Evolutionary conservation across 305 asterid species (phyloP).

Genomic region (Striga hermonthica): DNA sequence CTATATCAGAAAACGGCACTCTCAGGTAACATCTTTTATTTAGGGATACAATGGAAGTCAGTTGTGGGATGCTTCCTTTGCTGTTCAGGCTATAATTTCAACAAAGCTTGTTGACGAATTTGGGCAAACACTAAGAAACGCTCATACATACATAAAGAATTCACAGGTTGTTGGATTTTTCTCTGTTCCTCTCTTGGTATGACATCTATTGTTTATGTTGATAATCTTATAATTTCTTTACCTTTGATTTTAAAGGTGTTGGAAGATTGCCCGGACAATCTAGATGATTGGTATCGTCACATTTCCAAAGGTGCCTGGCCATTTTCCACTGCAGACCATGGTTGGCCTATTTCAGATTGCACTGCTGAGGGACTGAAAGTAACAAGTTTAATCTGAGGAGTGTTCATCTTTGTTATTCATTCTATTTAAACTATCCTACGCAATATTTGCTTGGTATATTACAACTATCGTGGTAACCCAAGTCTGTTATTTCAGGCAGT

Average conservation of each 20-base stretch:
- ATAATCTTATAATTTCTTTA: slow-evolving; percentile 26
- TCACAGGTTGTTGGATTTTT: slow-evolving; percentile 57
- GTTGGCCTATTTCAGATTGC: slow-evolving; percentile 98
- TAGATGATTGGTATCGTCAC: slow-evolving; percentile 77
- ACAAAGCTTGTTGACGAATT: slow-evolving; percentile 65
- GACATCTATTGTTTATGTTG: slow-evolving; percentile 14
- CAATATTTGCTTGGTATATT: slow-evolving; percentile 9
- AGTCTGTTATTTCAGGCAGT: slow-evolving; percentile 49
- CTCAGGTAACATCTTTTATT: slow-evolving; percentile 25
- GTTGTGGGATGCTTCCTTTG: slow-evolving; percentile 80
- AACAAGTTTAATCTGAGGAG: slow-evolving; percentile 27
- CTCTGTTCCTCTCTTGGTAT: slow-evolving; percentile 25
- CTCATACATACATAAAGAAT: slow-evolving; percentile 61
- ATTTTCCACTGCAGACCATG: slow-evolving; percentile 93
- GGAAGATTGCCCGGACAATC: slow-evolving; percentile 79
- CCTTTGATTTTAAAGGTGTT: slow-evolving; percentile 53
- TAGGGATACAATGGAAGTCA: slow-evolving; percentile 99
- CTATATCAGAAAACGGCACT: neutral
- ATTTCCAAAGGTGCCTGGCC: slow-evolving; percentile 99
- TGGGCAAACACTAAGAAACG: slow-evolving; percentile 61
- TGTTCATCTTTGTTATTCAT: neutral
- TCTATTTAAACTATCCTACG: neutral
- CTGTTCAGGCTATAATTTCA: slow-evolving; percentile 77
- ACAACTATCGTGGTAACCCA: slow-evolving; percentile 15
- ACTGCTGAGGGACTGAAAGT: slow-evolving; percentile 94